A percentile compares a stretch with the other conserved stretches of the same genome.
Conservation (phyloP, 768 basidiomycete genomes). For the Leccinum sublutescens region DNA sequence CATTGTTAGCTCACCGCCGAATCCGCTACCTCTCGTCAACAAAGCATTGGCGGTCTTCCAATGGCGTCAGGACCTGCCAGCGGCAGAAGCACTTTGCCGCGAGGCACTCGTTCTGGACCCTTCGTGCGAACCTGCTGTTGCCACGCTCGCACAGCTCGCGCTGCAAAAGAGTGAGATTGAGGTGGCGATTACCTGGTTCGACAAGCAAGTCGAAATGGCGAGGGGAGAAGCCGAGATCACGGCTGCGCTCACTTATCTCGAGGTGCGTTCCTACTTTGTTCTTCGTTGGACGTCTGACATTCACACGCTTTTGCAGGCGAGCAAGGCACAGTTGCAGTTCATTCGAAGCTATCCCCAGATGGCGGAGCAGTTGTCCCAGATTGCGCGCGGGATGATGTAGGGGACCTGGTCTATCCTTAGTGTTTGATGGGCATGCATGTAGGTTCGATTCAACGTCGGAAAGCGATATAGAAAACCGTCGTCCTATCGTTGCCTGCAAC, state of each 20-base stretch:
- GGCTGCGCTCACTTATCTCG: constrained; percentile 74
- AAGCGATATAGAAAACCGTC: not conserved
- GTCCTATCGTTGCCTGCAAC: not conserved
- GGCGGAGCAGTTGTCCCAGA: constrained; percentile 63
- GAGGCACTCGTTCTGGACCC: constrained; percentile 88
- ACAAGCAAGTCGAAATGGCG: constrained; percentile 78
- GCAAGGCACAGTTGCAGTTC: constrained; percentile 80
- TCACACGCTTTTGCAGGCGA: constrained; percentile 53
- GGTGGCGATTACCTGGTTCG: constrained; percentile 83
- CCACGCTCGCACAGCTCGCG: constrained; percentile 90
- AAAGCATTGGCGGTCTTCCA: constrained; percentile 97
- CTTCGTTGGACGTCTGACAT: not conserved
- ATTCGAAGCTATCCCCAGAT: constrained; percentile 79
- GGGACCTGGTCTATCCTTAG: constrained; percentile 2
- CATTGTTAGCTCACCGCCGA: constrained; percentile 49
- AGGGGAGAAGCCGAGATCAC: constrained; percentile 88
- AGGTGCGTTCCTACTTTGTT: constrained; percentile 43
- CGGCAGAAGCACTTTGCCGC: constrained; percentile 80
- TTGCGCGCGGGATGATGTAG: constrained; percentile 42
- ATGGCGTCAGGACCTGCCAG: constrained; percentile 86
- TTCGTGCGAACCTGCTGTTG: constrained; percentile 95
- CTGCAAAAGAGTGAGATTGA: constrained; percentile 90
- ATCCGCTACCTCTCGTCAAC: constrained; percentile 94
- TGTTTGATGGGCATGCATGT: constrained; percentile 10
- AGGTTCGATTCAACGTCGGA: not conserved